Conservation (phyloP, 805 yeast genomes). For the Myxozyma monticola region DNA sequence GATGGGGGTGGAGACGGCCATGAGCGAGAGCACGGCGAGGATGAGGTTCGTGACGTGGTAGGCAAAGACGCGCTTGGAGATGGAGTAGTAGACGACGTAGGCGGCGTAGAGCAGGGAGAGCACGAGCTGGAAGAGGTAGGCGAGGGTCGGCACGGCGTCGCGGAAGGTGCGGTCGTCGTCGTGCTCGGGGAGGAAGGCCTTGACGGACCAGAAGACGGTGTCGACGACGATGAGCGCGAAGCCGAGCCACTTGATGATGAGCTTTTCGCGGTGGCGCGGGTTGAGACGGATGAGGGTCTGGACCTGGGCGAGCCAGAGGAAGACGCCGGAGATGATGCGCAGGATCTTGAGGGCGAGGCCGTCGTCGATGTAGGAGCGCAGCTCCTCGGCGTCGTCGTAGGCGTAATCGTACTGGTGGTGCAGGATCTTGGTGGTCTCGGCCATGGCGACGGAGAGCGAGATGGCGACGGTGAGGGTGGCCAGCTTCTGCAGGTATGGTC, state of each 20-base stretch:
- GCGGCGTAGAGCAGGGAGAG: slow-evolving; percentile 39
- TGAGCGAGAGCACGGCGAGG: slow-evolving; percentile 49
- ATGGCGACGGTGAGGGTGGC: slow-evolving; percentile 60
- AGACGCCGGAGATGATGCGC: slow-evolving; percentile 44
- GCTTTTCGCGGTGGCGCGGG: slow-evolving; percentile 39
- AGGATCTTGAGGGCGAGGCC: slow-evolving; percentile 44
- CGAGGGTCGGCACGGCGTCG: slow-evolving; percentile 37
- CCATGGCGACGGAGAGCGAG: slow-evolving; percentile 53
- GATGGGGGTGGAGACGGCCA: slow-evolving; percentile 43
- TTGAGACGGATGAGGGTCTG: slow-evolving; percentile 50
- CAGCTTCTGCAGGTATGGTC: slow-evolving; percentile 58
- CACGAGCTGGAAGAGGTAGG: slow-evolving; percentile 38
- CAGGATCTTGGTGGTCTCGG: slow-evolving; percentile 49
- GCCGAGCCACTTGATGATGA: slow-evolving; percentile 40
- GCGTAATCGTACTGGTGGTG: slow-evolving; percentile 52
- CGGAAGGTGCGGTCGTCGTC: slow-evolving; percentile 36
- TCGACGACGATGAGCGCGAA: slow-evolving; percentile 38
- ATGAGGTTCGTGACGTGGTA: slow-evolving; percentile 51
- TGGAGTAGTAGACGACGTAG: slow-evolving; percentile 43
- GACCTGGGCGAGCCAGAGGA: slow-evolving; percentile 56
- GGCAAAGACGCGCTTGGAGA: slow-evolving; percentile 46
- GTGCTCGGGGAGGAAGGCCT: slow-evolving; percentile 20
- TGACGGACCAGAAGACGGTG: slow-evolving; percentile 35
- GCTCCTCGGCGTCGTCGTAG: slow-evolving; percentile 52
- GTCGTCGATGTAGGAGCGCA: slow-evolving; percentile 44